Evolutionary conservation across 1,284 basidiomycete genomes (phyloP).

Genomic region (Ceratobasidium sp.): DNA sequence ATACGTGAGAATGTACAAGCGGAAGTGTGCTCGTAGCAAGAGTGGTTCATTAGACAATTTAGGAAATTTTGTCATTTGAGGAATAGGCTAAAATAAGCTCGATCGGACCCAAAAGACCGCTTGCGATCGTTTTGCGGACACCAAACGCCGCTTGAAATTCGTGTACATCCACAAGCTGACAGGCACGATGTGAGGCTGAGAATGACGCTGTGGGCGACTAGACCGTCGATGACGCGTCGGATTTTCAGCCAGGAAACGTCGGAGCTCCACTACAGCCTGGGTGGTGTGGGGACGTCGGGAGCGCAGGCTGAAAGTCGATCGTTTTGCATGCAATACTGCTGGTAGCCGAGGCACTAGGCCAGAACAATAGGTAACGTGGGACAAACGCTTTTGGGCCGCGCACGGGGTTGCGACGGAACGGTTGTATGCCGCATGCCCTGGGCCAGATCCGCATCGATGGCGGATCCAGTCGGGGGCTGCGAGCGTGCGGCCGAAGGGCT

Average conservation of each 20-base stretch:
- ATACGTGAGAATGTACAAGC: no score
- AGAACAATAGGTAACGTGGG: conserved; percentile 1
- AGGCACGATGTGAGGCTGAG: no score
- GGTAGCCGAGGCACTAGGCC: not conserved
- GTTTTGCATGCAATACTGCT: not conserved
- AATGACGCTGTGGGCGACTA: not conserved
- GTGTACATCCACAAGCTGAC: no score
- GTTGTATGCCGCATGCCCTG: conserved; percentile 1
- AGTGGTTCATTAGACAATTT: not conserved
- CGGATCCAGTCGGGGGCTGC: not conserved
- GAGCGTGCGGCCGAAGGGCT: not conserved
- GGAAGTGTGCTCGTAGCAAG: no score
- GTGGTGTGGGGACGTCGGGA: not conserved
- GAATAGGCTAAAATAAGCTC: not conserved
- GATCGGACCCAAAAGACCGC: not conserved
- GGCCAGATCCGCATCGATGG: conserved; percentile 16
- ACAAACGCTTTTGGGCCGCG: not conserved
- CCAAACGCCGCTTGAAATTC: no score
- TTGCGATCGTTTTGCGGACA: no score
- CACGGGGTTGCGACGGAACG: not conserved
- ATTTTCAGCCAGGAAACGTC: not conserved
- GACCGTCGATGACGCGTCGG: not conserved
- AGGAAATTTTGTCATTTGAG: not conserved
- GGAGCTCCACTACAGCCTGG: not conserved
- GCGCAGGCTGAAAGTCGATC: not conserved